phyloP scores from a whole-genome alignment of 495 filamentous ascomycete genomes.

The Neurospora sp. region DNA sequence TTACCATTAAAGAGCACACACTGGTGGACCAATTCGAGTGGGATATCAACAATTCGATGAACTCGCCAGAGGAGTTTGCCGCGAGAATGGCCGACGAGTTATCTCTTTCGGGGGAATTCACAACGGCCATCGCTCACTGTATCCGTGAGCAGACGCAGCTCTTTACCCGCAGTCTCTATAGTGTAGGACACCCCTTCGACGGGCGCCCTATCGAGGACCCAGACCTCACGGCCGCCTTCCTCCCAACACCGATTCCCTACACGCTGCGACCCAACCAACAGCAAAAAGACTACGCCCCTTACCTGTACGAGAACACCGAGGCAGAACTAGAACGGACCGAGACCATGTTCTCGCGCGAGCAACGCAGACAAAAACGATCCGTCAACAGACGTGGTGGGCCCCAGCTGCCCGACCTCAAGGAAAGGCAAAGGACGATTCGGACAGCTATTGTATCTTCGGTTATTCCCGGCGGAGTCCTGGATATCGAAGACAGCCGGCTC shows the following conservation, averaged over 20 bases:
- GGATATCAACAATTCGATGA: constrained; percentile 92
- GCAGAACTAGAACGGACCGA: constrained; percentile 84
- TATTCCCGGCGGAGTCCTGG: constrained; percentile 70
- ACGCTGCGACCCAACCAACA: constrained; percentile 83
- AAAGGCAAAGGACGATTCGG: constrained; percentile 81
- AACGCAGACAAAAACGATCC: constrained; percentile 86
- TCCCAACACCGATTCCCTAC: constrained; percentile 71
- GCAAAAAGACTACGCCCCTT: constrained; percentile 85
- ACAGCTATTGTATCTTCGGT: constrained; percentile 85
- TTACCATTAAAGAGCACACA: constrained; percentile 92
- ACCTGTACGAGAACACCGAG: constrained; percentile 88
- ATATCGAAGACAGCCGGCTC: constrained; percentile 74
- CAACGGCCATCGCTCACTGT: constrained; percentile 91
- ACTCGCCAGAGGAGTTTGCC: constrained; percentile 92
- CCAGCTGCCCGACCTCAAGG: constrained; percentile 90
- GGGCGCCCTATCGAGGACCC: constrained; percentile 86
- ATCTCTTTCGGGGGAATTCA: constrained; percentile 92
- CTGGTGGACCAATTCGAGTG: constrained; percentile 97
- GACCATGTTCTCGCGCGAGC: constrained; percentile 84
- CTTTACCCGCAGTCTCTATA: constrained; percentile 88
- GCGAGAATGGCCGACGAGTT: constrained; percentile 78
- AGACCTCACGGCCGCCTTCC: constrained; percentile 73
- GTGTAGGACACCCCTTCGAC: constrained; percentile 88
- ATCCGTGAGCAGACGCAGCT: constrained; percentile 93
- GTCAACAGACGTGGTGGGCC: constrained; percentile 90